Conservation (phyloP, 768 basidiomycete species). For the Phlebiopsis flavidoalba region DNA sequence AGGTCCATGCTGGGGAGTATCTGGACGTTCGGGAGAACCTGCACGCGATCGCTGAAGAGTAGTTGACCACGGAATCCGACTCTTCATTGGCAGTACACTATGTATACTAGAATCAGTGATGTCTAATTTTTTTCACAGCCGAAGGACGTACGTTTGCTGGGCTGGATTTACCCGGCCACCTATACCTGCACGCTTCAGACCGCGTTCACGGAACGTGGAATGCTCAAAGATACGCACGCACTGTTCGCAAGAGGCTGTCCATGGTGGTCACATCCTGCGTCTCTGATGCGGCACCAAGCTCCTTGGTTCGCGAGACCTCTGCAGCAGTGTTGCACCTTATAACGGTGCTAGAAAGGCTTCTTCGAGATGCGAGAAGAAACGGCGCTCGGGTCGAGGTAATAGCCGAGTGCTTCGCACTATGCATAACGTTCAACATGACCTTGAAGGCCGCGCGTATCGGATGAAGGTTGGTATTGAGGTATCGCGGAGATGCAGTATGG, state of each 20-base stretch:
- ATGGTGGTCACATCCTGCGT: slow-evolving; percentile 54
- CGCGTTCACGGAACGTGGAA: slow-evolving; percentile 2
- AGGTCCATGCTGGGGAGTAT: slow-evolving; percentile 13
- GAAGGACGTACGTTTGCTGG: slow-evolving; percentile 37
- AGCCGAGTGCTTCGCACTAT: not conserved
- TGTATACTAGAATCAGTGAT: not conserved
- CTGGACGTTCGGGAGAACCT: slow-evolving; percentile 13
- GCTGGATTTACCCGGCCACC: slow-evolving; percentile 50
- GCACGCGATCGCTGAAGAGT: slow-evolving; percentile 20
- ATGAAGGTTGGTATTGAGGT: no score
- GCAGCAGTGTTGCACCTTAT: slow-evolving; percentile 4
- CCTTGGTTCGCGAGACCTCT: slow-evolving; percentile 14
- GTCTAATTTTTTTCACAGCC: not conserved
- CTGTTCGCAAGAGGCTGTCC: slow-evolving; percentile 48
- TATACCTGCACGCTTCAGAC: slow-evolving; percentile 19
- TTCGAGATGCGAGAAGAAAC: not conserved
- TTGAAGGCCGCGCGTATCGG: not conserved
- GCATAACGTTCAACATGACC: not conserved
- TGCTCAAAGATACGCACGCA: slow-evolving; percentile 42
- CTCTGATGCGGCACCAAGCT: slow-evolving; percentile 35
- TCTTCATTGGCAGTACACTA: slow-evolving; percentile 4
- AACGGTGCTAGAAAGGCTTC: not conserved
- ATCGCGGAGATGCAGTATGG: not conserved
- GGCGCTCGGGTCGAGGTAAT: not conserved
- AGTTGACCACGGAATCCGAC: slow-evolving; percentile 1